phyloP scores from a whole-genome alignment of 805 yeast species.

The Starmerella potacharoeniae region DNA sequence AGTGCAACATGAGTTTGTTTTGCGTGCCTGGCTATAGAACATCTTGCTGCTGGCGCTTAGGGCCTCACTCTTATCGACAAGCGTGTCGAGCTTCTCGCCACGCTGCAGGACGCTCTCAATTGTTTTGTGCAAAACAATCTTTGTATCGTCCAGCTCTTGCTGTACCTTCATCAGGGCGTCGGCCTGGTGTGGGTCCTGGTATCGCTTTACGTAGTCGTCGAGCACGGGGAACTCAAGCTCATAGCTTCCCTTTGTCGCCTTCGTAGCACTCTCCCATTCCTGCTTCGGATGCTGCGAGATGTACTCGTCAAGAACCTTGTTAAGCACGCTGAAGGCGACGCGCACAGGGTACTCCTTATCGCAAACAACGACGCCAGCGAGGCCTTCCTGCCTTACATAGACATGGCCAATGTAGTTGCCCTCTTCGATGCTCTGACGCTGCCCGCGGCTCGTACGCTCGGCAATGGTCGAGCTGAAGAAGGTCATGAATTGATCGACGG shows the following conservation, averaged over 20 bases:
- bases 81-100: slow-evolving; percentile 88
- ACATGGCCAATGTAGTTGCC: slow-evolving; percentile 86
- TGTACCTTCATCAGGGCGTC: slow-evolving; percentile 95
- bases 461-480: slow-evolving; percentile 87
- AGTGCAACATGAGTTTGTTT: slow-evolving; percentile 75
- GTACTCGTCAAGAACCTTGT: slow-evolving; percentile 85
- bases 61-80: slow-evolving; percentile 93
- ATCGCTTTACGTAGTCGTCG: slow-evolving; percentile 60
- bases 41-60: slow-evolving; percentile 76
- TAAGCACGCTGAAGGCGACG: slow-evolving; percentile 87
- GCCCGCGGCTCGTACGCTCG: slow-evolving; percentile 75
- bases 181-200: slow-evolving; percentile 95
- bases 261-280: slow-evolving; percentile 42
- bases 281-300: slow-evolving; percentile 55
- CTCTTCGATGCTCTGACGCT: slow-evolving; percentile 90
- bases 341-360: slow-evolving; percentile 95
- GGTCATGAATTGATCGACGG: slow-evolving; percentile 87
- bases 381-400: slow-evolving; percentile 77
- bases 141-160: slow-evolving; percentile 95
- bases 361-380: slow-evolving; percentile 82
- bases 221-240: slow-evolving; percentile 47
- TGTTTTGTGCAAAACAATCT: slow-evolving; percentile 89
- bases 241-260: slow-evolving; percentile 33
- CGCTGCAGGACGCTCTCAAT: slow-evolving; percentile 88
- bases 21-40: slow-evolving; percentile 96